Conservation (phyloP, 208 protist species). For the Wallacemonas rigidus region DNA sequence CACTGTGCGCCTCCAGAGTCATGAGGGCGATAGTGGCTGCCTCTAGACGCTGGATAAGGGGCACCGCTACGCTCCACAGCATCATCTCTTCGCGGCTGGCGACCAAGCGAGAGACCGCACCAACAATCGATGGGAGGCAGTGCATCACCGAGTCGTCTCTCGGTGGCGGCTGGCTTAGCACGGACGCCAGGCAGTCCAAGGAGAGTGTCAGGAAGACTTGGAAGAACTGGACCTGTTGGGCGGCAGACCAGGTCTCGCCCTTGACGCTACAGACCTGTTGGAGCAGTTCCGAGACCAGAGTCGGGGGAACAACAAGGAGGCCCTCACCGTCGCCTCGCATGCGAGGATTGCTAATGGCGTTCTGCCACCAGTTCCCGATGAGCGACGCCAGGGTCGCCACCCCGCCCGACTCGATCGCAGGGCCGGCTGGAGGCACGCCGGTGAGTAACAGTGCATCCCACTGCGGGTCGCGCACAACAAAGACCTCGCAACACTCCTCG, state of each 20-base stretch:
- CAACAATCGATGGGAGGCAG: conserved; percentile 9
- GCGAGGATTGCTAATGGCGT: conserved; percentile 23
- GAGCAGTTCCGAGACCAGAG: conserved; percentile 37
- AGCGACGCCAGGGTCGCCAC: neutral
- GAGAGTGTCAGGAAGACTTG: neutral
- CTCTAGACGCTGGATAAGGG: neutral
- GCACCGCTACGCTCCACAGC: neutral
- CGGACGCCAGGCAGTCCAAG: conserved; percentile 3
- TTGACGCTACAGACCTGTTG: conserved; percentile 51
- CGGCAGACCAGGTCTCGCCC: conserved; percentile 26
- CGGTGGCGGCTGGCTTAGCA: neutral
- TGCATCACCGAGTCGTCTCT: neutral
- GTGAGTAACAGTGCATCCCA: conserved; percentile 60
- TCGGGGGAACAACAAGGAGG: conserved; percentile 20
- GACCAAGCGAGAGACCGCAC: conserved; percentile 1
- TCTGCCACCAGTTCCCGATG: conserved; percentile 24
- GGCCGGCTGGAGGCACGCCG: conserved; percentile 7
- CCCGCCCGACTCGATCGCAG: too few species aligned
- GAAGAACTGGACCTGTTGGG: conserved; percentile 8
- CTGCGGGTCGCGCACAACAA: conserved; percentile 44
- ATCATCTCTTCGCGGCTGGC: conserved; percentile 5
- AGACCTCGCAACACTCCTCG: conserved; percentile 49
- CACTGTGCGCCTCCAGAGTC: conserved; percentile 29
- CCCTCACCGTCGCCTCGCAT: conserved; percentile 11
- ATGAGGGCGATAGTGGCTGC: conserved; percentile 31